Evolutionary conservation across 352 stramenopile species (phyloP), one percentile per base, ranked within the genome.

Genomic region (Pythium guiyangense): DNA sequence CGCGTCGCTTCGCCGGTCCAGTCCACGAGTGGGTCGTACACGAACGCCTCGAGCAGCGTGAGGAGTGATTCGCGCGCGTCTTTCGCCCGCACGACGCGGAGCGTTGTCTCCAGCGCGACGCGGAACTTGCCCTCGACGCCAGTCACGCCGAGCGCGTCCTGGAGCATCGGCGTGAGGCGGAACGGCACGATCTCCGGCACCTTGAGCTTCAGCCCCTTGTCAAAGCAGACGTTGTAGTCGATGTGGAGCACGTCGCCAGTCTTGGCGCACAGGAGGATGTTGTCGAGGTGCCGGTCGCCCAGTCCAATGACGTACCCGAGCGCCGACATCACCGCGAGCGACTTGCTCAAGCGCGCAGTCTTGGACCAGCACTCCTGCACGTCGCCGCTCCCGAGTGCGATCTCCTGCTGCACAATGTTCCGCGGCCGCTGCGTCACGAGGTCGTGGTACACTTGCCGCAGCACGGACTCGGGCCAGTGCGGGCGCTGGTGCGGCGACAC

Each of bases 201-300:
- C 56, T 95, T 95, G 0, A 97, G 72, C 49, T 72, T 85, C 35
- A 67, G 66, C 3, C 90, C 91, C 54, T 90, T 92, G 58, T 97
- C 91, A 52, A 97, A 97, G 54, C 85, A 96, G 8, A 97, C 77
- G 46, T 95, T 96, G 70, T 96, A 95, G 60, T 97, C 91, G 42
- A 97, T 97, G 57, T 97, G 90, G 10, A 97, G 74, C 12, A 97
- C 62, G 34, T 96, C 81, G 2, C 88, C 89, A 26, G 64, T 90
- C 11, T 84, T 71, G 1, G 71, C 54, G 43, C 90, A 92, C 17
- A 97, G 49, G 45, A 97, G 58, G 40, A 97, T 94, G 67, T 97
- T 97, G 67, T 96, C 86, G 27, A 97, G 67, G 62, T 97, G 91
- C 2, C 91, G 84, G 54, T 97, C 91, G 11, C 91, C 91, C 6